A percentile compares a stretch with the other conserved stretches of the same genome.
Evolutionary conservation across 2,329 filamentous ascomycete genomes (phyloP).

Genomic region (Penicillium expansum): DNA sequence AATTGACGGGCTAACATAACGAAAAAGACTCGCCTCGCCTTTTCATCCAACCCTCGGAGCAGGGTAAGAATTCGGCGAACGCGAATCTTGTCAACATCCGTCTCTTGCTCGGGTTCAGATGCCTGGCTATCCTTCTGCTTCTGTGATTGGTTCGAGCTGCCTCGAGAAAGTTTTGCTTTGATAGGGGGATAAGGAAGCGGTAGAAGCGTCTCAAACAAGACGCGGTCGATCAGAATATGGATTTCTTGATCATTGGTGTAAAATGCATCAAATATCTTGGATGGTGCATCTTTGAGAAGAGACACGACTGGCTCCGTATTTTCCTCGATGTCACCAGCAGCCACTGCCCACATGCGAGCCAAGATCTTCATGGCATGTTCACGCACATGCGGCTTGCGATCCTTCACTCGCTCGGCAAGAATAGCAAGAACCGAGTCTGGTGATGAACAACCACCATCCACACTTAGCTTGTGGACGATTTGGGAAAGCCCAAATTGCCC

Average conservation of each 20-base stretch:
- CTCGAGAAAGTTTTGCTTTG: conserved; percentile 51
- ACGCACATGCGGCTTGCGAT: conserved; percentile 76
- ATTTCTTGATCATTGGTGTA: conserved; percentile 89
- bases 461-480: conserved; percentile 76
- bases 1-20: conserved; percentile 77
- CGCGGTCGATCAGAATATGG: conserved; percentile 77
- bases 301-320: conserved; percentile 73
- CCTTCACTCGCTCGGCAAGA: conserved; percentile 83
- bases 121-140: conserved; percentile 42
- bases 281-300: conserved; percentile 78
- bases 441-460: conserved; percentile 70
- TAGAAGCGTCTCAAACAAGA: conserved; percentile 83
- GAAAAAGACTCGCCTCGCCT: conserved; percentile 83
- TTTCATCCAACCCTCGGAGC: conserved; percentile 71
- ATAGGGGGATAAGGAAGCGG: conserved; percentile 81
- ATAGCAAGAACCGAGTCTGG: conserved; percentile 75
- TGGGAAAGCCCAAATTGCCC: conserved; percentile 76
- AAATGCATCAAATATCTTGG: conserved; percentile 78
- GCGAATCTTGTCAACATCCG: conserved; percentile 62
- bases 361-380: conserved; percentile 83
- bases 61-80: conserved; percentile 81
- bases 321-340: conserved; percentile 77
- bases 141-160: conserved; percentile 57
- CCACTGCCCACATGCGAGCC: conserved; percentile 89
- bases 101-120: conserved; percentile 38